A percentile compares a stretch with the other conserved stretches of the same genome.
Conservation (phyloP, 495 filamentous ascomycete genomes). For the Penicillium ochrochloron region DNA sequence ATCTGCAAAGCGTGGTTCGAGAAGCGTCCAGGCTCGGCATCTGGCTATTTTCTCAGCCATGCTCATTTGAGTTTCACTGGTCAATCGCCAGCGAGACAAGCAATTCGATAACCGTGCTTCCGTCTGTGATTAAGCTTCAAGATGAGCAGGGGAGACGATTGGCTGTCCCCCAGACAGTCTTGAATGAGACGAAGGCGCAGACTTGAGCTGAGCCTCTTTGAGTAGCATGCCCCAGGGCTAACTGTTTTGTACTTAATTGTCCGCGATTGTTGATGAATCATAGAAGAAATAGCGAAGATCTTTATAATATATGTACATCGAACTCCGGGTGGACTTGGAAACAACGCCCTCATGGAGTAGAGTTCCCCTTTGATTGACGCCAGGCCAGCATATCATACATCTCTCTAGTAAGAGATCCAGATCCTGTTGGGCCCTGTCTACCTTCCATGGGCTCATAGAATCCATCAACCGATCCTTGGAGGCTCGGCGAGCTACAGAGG, state of each 20-base stretch:
- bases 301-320: neutral
- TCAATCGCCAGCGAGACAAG: neutral
- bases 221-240: neutral
- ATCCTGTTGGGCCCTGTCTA: neutral
- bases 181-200: slow-evolving; percentile 13
- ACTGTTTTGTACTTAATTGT: neutral
- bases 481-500: neutral
- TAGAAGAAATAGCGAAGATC: neutral
- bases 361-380: slow-evolving; percentile 26
- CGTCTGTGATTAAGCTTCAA: slow-evolving; percentile 26
- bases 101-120: slow-evolving; percentile 20
- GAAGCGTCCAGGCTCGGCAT: slow-evolving; percentile 27
- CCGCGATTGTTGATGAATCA: neutral
- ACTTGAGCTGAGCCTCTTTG: slow-evolving; percentile 6
- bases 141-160: slow-evolving; percentile 30
- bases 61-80: slow-evolving; percentile 31
- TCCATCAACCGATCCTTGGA: slow-evolving; percentile 2
- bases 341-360: neutral
- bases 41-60: slow-evolving; percentile 38
- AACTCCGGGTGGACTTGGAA: neutral
- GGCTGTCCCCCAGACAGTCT: slow-evolving; percentile 18
- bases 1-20: slow-evolving; percentile 24
- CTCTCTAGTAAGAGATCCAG: slow-evolving; percentile 16
- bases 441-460: neutral
- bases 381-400: slow-evolving; percentile 32